Percentiles rank a stretch among this genome's conserved stretches.
Conservation (phyloP, 1,139 yeast genomes). For the Candida sp. region DNA sequence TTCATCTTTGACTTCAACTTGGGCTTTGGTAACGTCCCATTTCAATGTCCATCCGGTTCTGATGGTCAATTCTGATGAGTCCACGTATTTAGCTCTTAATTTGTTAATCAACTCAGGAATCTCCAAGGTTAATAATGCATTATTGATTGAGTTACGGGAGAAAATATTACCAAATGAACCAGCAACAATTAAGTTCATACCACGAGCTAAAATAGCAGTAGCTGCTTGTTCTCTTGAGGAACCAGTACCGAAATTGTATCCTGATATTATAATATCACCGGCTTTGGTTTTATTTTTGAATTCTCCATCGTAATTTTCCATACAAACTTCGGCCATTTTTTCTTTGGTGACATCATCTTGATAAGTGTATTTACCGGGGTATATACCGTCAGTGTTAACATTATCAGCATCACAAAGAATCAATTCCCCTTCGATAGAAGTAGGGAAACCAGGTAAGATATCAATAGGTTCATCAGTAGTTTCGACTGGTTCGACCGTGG, state of each 20-base stretch:
- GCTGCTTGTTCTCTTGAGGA: slow-evolving; percentile 99
- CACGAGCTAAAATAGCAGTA: slow-evolving; percentile 91
- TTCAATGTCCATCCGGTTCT: slow-evolving; percentile 92
- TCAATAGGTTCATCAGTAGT: slow-evolving; percentile 50
- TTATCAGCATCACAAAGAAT: slow-evolving; percentile 97
- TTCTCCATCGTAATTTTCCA: slow-evolving; percentile 96
- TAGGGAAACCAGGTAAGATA: slow-evolving; percentile 88
- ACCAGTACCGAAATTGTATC: slow-evolving; percentile 97
- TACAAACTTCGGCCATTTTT: slow-evolving; percentile 98
- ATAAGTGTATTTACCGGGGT: slow-evolving; percentile 98
- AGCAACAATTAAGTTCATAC: slow-evolving; percentile 87
- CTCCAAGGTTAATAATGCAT: slow-evolving; percentile 89
- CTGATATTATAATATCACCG: slow-evolving; percentile 87
- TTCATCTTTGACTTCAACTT: slow-evolving; percentile 68
- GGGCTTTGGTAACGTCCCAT: slow-evolving; percentile 90
- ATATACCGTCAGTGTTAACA: slow-evolving; percentile 97
- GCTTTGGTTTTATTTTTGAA: slow-evolving; percentile 77
- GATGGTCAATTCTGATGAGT: slow-evolving; percentile 67
- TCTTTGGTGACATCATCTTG: slow-evolving; percentile 95
- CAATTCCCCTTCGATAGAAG: slow-evolving; percentile 81
- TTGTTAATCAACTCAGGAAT: slow-evolving; percentile 81
- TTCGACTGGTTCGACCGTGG: slow-evolving; percentile 25
- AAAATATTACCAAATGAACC: slow-evolving; percentile 98
- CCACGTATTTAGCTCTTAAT: slow-evolving; percentile 66
- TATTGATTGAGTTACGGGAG: slow-evolving; percentile 92